Percentiles rank a stretch among this genome's conserved stretches.
Conservation (phyloP, 495 filamentous ascomycete genomes). For the Haplographium delicatum region DNA sequence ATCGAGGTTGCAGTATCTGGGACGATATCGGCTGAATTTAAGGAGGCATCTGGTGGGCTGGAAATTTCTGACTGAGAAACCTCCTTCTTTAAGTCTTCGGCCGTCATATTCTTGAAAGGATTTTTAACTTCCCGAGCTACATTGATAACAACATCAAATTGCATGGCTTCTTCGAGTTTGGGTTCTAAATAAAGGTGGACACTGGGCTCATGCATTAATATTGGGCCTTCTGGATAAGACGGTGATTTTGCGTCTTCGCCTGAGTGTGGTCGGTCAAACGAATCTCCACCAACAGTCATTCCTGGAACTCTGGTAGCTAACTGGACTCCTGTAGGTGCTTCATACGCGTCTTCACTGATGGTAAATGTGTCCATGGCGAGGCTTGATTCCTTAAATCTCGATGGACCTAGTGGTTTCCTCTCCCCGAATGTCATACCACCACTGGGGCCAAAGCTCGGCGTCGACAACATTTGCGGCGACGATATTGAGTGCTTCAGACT, state of each 20-base stretch:
- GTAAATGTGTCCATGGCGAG: conserved; percentile 31
- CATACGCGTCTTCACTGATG: conserved; percentile 65
- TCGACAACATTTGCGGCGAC: conserved; percentile 48
- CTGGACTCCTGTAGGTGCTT: conserved; percentile 62
- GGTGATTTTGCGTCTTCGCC: conserved; percentile 78
- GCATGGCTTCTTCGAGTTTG: conserved; percentile 71
- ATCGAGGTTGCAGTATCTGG: conserved; percentile 68
- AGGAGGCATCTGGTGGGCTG: conserved; percentile 27
- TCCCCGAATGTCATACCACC: conserved; percentile 51
- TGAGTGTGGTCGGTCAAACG: conserved; percentile 42
- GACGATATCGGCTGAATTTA: conserved; percentile 40
- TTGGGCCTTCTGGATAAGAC: conserved; percentile 87
- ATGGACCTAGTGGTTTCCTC: conserved; percentile 42
- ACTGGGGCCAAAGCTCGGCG: conserved; percentile 45
- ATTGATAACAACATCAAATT: conserved; percentile 92
- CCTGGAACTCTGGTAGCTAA: conserved; percentile 46
- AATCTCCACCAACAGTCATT: conserved; percentile 35
- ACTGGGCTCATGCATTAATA: conserved; percentile 88
- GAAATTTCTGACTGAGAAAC: conserved; percentile 1
- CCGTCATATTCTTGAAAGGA: conserved; percentile 58
- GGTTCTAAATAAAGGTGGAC: conserved; percentile 91
- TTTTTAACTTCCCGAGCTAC: conserved; percentile 92
- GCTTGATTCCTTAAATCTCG: conserved; percentile 30
- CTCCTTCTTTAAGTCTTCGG: conserved; percentile 19
- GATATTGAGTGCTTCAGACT: conserved; percentile 52